Percentiles rank a stretch among this genome's conserved stretches.
phyloP scores from a whole-genome alignment of 495 filamentous ascomycete genomes.

The Daldinia caldariorum region DNA sequence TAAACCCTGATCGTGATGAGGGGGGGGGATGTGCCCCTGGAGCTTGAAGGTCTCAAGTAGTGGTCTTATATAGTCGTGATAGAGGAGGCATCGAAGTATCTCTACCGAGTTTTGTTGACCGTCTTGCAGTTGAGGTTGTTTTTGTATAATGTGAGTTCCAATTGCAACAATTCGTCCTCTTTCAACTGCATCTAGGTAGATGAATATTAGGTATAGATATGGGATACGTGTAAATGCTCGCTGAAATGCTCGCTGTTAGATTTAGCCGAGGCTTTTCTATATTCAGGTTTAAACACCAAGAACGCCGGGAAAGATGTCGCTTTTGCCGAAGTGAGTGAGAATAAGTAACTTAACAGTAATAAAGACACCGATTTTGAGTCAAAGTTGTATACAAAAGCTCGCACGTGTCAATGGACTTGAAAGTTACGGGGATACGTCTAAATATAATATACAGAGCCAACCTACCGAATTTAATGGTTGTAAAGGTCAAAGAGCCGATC shows the following conservation, averaged over 20 bases:
- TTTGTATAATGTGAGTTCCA: too few species aligned
- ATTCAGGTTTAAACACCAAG: conserved; percentile 8
- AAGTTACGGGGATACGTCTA: background rate
- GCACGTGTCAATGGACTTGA: too few species aligned
- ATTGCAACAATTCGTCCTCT: too few species aligned
- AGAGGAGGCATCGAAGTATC: conserved; percentile 5
- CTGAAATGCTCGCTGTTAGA: conserved; percentile 4
- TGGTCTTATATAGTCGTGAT: conserved; percentile 2
- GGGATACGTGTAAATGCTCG: background rate
- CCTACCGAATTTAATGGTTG: conserved; percentile 6
- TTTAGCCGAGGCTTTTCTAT: conserved; percentile 28
- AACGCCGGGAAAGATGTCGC: background rate
- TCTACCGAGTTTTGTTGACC: background rate
- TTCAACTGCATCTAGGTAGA: too few species aligned
- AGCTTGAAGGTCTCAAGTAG: background rate
- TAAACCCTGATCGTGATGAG: background rate
- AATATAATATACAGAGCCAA: conserved; percentile 4
- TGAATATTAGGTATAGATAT: background rate
- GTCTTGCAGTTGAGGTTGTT: background rate
- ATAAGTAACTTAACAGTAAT: background rate
- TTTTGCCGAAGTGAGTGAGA: conserved; percentile 5
- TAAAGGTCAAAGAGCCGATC: conserved; percentile 30
- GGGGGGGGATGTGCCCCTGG: background rate
- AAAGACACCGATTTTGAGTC: background rate
- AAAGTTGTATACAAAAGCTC: too few species aligned